These are phyloP conservation scores for Sporopachydermia quercuum DNA, from an alignment of 805 yeast species.

Conservation along the genomic window DNA sequence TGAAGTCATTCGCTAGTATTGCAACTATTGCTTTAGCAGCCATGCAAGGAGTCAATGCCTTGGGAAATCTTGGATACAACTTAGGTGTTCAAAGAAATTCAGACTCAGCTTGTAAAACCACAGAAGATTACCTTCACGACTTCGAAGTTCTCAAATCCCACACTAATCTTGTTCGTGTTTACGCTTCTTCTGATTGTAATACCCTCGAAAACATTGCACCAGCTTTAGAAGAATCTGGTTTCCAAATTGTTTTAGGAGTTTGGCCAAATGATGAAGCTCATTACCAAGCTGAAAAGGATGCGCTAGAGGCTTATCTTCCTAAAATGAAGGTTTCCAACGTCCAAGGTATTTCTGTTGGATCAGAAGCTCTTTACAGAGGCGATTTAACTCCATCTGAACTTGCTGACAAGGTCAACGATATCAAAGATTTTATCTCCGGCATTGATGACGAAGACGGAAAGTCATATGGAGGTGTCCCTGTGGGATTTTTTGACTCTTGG, in stretches of 20 bases:
- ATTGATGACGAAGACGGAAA: conserved; percentile 72
- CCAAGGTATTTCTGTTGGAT: conserved; percentile 76
- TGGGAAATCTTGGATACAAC: conserved; percentile 58
- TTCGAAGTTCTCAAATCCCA: conserved; percentile 42
- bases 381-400: conserved; percentile 67
- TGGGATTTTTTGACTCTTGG: conserved; percentile 96
- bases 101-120: conserved; percentile 40
- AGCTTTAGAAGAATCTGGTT: conserved; percentile 55
- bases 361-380: conserved; percentile 87
- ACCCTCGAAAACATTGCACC: conserved; percentile 77
- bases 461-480: conserved; percentile 54
- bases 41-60: conserved; percentile 7
- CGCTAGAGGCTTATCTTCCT: conserved; percentile 61
- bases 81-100: conserved; percentile 67
- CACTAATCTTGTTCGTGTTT: conserved; percentile 61
- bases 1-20: conserved; percentile 25
- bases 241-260: conserved; percentile 67
- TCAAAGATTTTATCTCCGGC: conserved; percentile 42
- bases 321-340: conserved; percentile 50
- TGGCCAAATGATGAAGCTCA: conserved; percentile 89
- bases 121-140: conserved; percentile 57
- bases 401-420: conserved; percentile 47
- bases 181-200: conserved; percentile 90
- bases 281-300: conserved; percentile 57
- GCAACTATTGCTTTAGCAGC: conserved; percentile 27